phyloP scores from a whole-genome alignment of 2,329 filamentous ascomycete genomes.

The Colletotrichum shisoi region DNA sequence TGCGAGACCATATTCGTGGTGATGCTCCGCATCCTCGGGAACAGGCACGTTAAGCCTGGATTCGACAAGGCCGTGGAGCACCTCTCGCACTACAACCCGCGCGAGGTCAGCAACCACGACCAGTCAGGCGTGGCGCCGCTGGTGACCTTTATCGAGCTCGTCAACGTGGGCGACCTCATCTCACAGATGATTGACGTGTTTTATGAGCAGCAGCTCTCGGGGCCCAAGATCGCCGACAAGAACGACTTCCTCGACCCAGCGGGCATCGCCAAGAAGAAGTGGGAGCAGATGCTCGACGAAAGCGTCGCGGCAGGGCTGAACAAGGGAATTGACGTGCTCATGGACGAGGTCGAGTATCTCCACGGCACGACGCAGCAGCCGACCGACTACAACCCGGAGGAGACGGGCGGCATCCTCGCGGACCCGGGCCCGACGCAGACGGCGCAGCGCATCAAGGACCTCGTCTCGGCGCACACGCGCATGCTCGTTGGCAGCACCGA shows the following conservation, averaged over 20 bases:
- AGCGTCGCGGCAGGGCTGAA: constrained; percentile 94
- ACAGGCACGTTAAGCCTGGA: constrained; percentile 86
- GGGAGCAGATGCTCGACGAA: constrained; percentile 98
- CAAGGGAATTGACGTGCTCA: constrained; percentile 96
- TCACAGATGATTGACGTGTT: constrained; percentile 99
- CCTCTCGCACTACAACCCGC: constrained; percentile 88
- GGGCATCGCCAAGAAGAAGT: constrained; percentile 94
- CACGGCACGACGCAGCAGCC: constrained; percentile 86
- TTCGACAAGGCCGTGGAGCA: constrained; percentile 94
- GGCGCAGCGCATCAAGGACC: constrained; percentile 79
- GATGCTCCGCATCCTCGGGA: constrained; percentile 83
- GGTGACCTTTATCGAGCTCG: constrained; percentile 94
- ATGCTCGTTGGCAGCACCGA: constrained; percentile 96
- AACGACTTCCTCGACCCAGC: constrained; percentile 95
- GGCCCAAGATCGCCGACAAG: constrained; percentile 81
- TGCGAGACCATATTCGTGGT: constrained; percentile 89
- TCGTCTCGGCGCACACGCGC: constrained; percentile 86
- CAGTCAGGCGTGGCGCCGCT: constrained; percentile 83
- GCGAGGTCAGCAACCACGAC: constrained; percentile 76
- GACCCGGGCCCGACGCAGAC: constrained; percentile 80
- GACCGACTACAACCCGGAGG: constrained; percentile 85
- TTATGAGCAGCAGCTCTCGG: constrained; percentile 91
- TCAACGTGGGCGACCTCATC: constrained; percentile 97
- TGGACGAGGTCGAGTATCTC: constrained; percentile 97
- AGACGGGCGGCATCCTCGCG: constrained; percentile 46